A percentile compares a stretch with the other conserved stretches of the same genome.
phyloP scores from a whole-genome alignment of 805 yeast genomes.

The Metschnikowia continentalis region DNA sequence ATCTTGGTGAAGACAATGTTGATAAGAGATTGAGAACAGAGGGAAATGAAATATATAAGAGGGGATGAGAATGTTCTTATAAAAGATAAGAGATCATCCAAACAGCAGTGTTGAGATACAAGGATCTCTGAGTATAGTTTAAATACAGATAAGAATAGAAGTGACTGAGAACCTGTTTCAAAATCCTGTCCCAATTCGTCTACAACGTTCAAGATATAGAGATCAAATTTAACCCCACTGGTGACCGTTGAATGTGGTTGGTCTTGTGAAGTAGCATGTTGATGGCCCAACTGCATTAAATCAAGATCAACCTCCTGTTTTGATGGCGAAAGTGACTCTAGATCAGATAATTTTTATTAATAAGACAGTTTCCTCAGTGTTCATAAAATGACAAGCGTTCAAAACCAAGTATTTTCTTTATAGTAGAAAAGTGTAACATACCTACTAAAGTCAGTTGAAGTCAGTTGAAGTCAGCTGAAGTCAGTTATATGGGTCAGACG shows the following conservation, averaged over 20 bases:
- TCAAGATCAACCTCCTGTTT: slow-evolving; percentile 30
- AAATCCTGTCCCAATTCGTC: slow-evolving; percentile 47
- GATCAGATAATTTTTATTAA: not conserved
- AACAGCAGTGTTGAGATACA: too few species aligned
- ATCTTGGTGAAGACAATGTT: too few species aligned
- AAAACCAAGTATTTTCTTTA: slow-evolving; percentile 23
- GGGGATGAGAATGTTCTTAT: too few species aligned
- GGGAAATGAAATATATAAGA: too few species aligned
- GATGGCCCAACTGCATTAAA: slow-evolving; percentile 12
- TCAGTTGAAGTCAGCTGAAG: not conserved
- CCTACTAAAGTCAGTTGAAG: slow-evolving; percentile 1
- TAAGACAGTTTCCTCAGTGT: slow-evolving; percentile 23
- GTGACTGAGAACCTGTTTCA: slow-evolving; percentile 27
- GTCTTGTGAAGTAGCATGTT: not conserved
- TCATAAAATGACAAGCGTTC: slow-evolving; percentile 29
- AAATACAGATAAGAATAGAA: too few species aligned
- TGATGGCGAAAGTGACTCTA: slow-evolving; percentile 30
- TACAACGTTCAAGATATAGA: slow-evolving; percentile 43
- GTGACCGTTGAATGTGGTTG: slow-evolving; percentile 8
- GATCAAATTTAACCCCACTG: slow-evolving; percentile 24
- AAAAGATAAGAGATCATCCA: too few species aligned
- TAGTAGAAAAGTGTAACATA: slow-evolving; percentile 10
- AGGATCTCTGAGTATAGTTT: too few species aligned
- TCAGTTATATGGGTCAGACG: not conserved
- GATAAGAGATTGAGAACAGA: too few species aligned